These are phyloP conservation scores for Pleurotus sapidus DNA, from an alignment of 768 basidiomycete species.

Conservation along the genomic window DNA sequence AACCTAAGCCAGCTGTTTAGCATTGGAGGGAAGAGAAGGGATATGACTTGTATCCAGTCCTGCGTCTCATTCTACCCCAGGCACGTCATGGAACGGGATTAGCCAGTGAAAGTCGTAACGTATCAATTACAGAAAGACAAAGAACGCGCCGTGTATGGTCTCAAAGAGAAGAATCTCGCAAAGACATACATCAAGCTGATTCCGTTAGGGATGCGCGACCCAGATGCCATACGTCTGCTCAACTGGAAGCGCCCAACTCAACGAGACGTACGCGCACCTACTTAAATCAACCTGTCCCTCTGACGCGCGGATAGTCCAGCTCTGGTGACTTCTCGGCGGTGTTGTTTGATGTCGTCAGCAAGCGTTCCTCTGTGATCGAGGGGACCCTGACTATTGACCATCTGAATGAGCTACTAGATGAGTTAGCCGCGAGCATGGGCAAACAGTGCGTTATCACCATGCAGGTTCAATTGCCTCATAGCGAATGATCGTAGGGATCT, in stretches of 20 bases:
- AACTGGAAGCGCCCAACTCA: slow-evolving; percentile 90
- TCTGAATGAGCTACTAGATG: slow-evolving; percentile 78
- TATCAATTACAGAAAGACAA: slow-evolving; percentile 73
- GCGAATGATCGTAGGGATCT: slow-evolving; percentile 50
- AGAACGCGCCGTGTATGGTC: slow-evolving; percentile 86
- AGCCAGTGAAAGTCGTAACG: neutral
- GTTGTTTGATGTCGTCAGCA: slow-evolving; percentile 81
- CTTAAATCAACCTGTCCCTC: neutral
- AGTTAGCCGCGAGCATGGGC: slow-evolving; percentile 67
- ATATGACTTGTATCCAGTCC: slow-evolving; percentile 82
- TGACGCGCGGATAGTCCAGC: slow-evolving; percentile 41
- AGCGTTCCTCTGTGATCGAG: slow-evolving; percentile 76
- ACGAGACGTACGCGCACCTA: slow-evolving; percentile 45
- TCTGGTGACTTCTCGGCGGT: slow-evolving; percentile 90
- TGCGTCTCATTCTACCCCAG: slow-evolving; percentile 90
- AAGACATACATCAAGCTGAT: slow-evolving; percentile 91
- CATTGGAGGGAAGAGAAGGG: slow-evolving; percentile 89
- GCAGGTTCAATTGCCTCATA: neutral
- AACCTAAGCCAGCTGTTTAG: slow-evolving; percentile 28
- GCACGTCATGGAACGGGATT: slow-evolving; percentile 28
- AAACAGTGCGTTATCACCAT: slow-evolving; percentile 54
- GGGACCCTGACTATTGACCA: slow-evolving; percentile 79
- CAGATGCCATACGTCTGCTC: slow-evolving; percentile 75
- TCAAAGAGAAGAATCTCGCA: slow-evolving; percentile 94
- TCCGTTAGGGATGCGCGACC: slow-evolving; percentile 75